Percentiles rank a stretch among this genome's conserved stretches.
Conservation (phyloP, 805 yeast genomes). For the Pichia heedii region DNA sequence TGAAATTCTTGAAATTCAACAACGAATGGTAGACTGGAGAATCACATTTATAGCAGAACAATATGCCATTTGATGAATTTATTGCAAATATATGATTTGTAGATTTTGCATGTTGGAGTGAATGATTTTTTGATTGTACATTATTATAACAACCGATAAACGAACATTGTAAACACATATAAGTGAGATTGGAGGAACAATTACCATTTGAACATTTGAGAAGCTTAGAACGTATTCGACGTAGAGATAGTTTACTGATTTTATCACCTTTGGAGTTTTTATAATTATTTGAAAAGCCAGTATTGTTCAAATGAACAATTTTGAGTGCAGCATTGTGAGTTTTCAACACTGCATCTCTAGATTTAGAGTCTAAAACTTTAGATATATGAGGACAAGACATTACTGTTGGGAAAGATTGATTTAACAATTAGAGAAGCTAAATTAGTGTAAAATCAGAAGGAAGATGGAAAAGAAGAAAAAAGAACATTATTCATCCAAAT, state of each 20-base stretch:
- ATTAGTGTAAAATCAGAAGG: no score
- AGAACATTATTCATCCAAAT: no score
- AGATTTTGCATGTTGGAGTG: slow-evolving; percentile 36
- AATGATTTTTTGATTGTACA: slow-evolving; percentile 28
- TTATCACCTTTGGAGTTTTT: background rate
- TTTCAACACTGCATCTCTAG: slow-evolving; percentile 38
- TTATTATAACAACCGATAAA: slow-evolving; percentile 60
- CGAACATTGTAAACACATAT: slow-evolving; percentile 71
- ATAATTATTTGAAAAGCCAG: background rate
- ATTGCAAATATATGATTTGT: slow-evolving; percentile 48
- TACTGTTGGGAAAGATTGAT: slow-evolving; percentile 27
- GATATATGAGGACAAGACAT: slow-evolving; percentile 42
- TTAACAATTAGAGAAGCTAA: no score
- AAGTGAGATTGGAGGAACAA: slow-evolving; percentile 19
- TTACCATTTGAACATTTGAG: slow-evolving; percentile 44
- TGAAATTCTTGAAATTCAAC: slow-evolving; percentile 33
- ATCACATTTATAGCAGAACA: slow-evolving; percentile 74
- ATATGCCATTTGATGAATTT: slow-evolving; percentile 55
- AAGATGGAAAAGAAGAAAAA: no score
- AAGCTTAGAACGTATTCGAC: slow-evolving; percentile 32
- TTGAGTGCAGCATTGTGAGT: slow-evolving; percentile 46
- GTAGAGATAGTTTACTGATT: no score
- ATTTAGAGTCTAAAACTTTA: slow-evolving; percentile 39
- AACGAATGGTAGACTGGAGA: slow-evolving; percentile 57
- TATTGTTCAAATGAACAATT: slow-evolving; percentile 19